Conservation (phyloP, 2,329 filamentous ascomycete genomes). For the Colletotrichum sp. region DNA sequence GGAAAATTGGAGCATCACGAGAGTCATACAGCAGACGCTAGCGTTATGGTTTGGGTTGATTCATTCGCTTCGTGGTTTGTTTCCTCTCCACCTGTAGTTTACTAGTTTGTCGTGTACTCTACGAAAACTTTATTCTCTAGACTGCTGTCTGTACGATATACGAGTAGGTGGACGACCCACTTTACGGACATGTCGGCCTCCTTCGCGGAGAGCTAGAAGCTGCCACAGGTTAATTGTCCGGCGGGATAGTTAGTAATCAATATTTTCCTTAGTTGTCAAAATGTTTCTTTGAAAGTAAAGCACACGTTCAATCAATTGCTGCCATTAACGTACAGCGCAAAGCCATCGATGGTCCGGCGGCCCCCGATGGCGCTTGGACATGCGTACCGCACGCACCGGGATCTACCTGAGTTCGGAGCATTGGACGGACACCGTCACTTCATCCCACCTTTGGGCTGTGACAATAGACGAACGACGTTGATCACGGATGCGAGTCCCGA, state of each 20-base stretch:
- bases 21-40: neutral
- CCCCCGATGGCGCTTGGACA: neutral
- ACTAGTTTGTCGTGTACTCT: neutral
- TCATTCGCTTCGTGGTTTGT: neutral
- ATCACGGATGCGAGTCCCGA: neutral
- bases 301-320: fast-evolving
- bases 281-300: neutral
- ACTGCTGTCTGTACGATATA: neutral
- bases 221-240: neutral
- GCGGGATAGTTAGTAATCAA: neutral
- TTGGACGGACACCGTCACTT: neutral
- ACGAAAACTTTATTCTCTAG: neutral
- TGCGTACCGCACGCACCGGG: neutral
- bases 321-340: neutral
- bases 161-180: neutral
- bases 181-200: neutral
- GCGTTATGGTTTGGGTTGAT: neutral
- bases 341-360: neutral
- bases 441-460: neutral
- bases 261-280: neutral
- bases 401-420: neutral
- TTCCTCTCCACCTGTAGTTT: neutral
- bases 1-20: neutral
- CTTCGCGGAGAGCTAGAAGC: neutral
- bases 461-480: neutral